Base-by-base conservation (phyloP, 768 basidiomycete species). In the Podaxis carcinomalis region DNA sequence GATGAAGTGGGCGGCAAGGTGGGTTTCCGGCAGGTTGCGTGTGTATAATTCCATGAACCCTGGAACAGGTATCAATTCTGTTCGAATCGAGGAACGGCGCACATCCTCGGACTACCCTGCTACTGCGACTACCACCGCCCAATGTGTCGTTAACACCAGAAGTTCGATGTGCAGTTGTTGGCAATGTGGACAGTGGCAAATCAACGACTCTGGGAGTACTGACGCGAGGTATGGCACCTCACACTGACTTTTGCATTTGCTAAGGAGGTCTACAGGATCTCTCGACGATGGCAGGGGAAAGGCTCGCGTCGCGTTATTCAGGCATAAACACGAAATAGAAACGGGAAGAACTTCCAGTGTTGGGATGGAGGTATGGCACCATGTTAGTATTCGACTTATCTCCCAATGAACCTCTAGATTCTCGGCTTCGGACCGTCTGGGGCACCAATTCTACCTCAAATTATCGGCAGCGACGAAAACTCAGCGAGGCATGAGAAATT, bases 321-420 rank as follows among this genome's bases (percentile, higher is more conserved):
- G 96, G 57, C 97, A 99, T 71, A 97, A 98, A 71, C 97, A 99
- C 69, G 97, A 99, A 74, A 80, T 98, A 56, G 97, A 98, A 76
- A 94, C 90, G 19, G 96, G 96, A 5, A 79, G 97, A 54, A 99
- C 97, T 0, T 94, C 92, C 23, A 93, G 91, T 63, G 93, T 98
- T 46, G 97, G 97, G 21, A 95, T 97, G 89, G 97, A 99, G 82
- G 93, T 94, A 63, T 61, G 80, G 62, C 2, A 21, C 50, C 10
- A 52, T 11, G 42, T 25, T 14, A 25, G 23, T 54, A 53, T 2
- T 47, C 27, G 13, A 16, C n/a, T 32, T 40, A 9, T 36, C 3
- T 44, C 27, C 55, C 32, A 55, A 40, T 9, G 44, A 21, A 44
- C 6, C 32, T 50, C 13, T 64, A 94, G 92, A 96, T 97, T 57